These are phyloP conservation scores for Ustilago esculenta DNA, from an alignment of 1,284 basidiomycete species.

Conservation along the genomic window DNA sequence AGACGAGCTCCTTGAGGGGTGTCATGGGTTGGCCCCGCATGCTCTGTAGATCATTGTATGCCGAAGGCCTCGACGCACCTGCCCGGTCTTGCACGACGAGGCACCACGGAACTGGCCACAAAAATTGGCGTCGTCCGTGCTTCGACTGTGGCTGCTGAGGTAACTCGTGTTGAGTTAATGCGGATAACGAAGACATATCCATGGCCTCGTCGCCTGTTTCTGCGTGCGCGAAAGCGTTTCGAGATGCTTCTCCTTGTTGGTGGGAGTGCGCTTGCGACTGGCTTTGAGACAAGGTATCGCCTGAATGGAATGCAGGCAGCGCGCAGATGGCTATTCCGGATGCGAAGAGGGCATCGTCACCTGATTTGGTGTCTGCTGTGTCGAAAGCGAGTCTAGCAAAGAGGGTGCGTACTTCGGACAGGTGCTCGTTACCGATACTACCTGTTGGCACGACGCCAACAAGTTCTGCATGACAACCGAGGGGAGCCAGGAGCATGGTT, in stretches of 20 bases:
- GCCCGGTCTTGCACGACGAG: slow-evolving; percentile 8
- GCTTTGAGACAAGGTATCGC: neutral
- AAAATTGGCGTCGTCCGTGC: slow-evolving; percentile 4
- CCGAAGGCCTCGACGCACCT: neutral
- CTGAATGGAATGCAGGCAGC: neutral
- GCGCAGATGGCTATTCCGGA: slow-evolving; percentile 26
- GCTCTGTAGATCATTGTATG: slow-evolving; percentile 14
- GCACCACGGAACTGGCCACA: slow-evolving; percentile 35
- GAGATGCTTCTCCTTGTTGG: neutral
- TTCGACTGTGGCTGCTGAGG: neutral
- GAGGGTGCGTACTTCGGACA: slow-evolving; percentile 6
- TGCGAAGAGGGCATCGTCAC: slow-evolving; percentile 3
- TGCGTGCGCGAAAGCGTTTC: neutral
- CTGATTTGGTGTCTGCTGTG: neutral
- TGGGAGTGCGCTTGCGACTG: neutral
- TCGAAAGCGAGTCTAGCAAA: slow-evolving; percentile 1
- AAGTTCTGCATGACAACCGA: slow-evolving; percentile 12
- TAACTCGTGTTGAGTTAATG: neutral
- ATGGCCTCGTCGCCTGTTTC: neutral
- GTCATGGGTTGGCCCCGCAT: slow-evolving; percentile 27
- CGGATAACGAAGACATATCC: neutral
- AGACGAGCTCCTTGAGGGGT: slow-evolving; percentile 43
- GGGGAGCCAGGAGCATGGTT: slow-evolving; percentile 15
- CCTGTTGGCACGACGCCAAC: neutral
- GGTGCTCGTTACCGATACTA: slow-evolving; percentile 13